Evolutionary conservation across 495 filamentous ascomycete species (phyloP), one percentile per base, ranked within the genome.

Genomic region (Daldinia childiae): DNA sequence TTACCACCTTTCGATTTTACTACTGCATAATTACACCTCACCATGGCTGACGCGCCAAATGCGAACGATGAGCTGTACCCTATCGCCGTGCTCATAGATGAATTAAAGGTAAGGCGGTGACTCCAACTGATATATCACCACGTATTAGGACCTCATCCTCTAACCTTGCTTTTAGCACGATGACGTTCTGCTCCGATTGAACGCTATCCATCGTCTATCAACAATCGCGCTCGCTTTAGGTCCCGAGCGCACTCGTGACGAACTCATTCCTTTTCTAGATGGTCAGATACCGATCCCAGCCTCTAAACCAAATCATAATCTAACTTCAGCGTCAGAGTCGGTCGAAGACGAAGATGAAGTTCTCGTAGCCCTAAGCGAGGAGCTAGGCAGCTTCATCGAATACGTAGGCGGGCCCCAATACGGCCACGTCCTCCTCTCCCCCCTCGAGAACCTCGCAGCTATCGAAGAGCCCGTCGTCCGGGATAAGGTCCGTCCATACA

Each of bases 271-370:
- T 73, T 99, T 99, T 78, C 87, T 99, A 77, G 95, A 99, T 80
- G 95, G 95, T 98, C 82, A 82, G 83, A 72, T 60, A 45, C 17
- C 61, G 51, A 64, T 59, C 72, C 58, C 62, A 65, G 45, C 36
- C 4, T 52, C 58, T 64, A 38, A 62, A 61, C 68, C 71, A 71
- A 74, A 68, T 66, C 55, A 26, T 71, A 51, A 62, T 69, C 62
- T 66, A 62, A 76, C 64, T 21, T 48, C 58, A 62, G 45, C 66
- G 74, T 21, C 80, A 99, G 95, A 99, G 81, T 97, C 94, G 43
- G 94, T 99, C 63, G 95, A 99, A 83, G 95, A 99, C 71, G 95
- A 99, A 80, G 95, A 99, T 78, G 95, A 99, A 77, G 96, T 99
- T 62, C 88, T 99, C 76, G 97, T 96, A 41, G 95, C 96, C 50